Conservation (phyloP, 2,329 filamentous ascomycete species). For the Lasiodiplodia sp. region DNA sequence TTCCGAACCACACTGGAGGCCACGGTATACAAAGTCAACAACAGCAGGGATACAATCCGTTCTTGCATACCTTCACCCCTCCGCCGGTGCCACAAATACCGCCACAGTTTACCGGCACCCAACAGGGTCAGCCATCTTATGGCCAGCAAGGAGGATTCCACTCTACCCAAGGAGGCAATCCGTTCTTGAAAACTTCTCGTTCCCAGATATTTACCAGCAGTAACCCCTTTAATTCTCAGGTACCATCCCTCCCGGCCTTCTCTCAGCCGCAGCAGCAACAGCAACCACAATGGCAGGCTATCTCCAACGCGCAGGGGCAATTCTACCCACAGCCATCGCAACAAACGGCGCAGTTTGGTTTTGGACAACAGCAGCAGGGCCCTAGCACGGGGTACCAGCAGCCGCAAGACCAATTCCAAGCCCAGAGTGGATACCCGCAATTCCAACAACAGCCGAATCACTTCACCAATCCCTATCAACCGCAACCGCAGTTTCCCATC, state of each 20-base stretch:
- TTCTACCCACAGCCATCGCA: conserved; percentile 36
- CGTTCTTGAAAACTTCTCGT: conserved; percentile 52
- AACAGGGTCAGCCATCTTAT: conserved; percentile 33
- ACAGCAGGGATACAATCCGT: conserved; percentile 49
- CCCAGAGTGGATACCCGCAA: conserved; percentile 30
- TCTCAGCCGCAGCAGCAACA: conserved; percentile 49
- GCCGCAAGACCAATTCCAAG: conserved; percentile 28
- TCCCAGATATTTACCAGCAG: conserved; percentile 52
- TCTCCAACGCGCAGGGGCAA: conserved; percentile 22
- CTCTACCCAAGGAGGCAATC: conserved; percentile 44
- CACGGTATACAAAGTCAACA: conserved; percentile 51
- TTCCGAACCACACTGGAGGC: conserved; percentile 78
- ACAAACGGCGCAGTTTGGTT: conserved; percentile 36
- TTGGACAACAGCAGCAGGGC: conserved; percentile 34
- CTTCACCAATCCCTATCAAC: conserved; percentile 44
- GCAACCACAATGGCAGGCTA: conserved; percentile 37
- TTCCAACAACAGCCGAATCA: conserved; percentile 44
- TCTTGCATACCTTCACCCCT: conserved; percentile 50
- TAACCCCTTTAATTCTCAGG: conserved; percentile 49
- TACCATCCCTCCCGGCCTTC: conserved; percentile 35
- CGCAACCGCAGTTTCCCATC: conserved; percentile 45
- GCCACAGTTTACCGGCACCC: conserved; percentile 44
- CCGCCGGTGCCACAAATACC: conserved; percentile 52
- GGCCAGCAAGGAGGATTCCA: conserved; percentile 39
- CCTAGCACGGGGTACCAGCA: conserved; percentile 31